phyloP scores from a whole-genome alignment of 2,329 filamentous ascomycete genomes.

The Coleophoma eucalyptorum region DNA sequence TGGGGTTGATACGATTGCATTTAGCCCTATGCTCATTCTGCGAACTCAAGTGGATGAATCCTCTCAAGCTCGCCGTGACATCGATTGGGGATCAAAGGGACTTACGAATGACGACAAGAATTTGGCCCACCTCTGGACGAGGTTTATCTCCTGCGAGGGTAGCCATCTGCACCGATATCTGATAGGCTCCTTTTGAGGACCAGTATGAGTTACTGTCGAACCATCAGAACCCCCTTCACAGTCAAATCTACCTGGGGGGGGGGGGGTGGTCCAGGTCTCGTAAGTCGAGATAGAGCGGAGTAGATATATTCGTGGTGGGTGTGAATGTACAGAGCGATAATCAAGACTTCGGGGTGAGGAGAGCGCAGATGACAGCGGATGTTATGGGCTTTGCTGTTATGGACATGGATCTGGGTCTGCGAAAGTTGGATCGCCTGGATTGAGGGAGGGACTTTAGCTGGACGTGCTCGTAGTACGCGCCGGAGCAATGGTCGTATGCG shows the following conservation, averaged over 20 bases:
- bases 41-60: no score
- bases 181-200: constrained; percentile 15
- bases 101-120: constrained; percentile 70
- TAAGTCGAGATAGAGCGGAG: no score
- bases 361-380: neutral
- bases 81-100: constrained; percentile 15
- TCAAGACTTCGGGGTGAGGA: neutral
- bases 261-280: neutral
- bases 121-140: constrained; percentile 60
- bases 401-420: neutral
- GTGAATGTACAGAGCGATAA: neutral
- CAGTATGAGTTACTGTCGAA: constrained; percentile 10
- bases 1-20: no score
- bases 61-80: no score
- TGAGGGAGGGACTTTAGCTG: no score
- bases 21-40: no score
- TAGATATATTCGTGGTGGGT: neutral
- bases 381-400: neutral
- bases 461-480: no score
- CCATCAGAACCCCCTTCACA: constrained; percentile 13
- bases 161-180: constrained; percentile 29
- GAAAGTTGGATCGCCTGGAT: no score
- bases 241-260: neutral
- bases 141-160: constrained; percentile 26
- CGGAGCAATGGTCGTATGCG: no score